Base-by-base conservation (phyloP, 2,329 filamentous ascomycete genomes). In the Scytalidium lignicola region DNA sequence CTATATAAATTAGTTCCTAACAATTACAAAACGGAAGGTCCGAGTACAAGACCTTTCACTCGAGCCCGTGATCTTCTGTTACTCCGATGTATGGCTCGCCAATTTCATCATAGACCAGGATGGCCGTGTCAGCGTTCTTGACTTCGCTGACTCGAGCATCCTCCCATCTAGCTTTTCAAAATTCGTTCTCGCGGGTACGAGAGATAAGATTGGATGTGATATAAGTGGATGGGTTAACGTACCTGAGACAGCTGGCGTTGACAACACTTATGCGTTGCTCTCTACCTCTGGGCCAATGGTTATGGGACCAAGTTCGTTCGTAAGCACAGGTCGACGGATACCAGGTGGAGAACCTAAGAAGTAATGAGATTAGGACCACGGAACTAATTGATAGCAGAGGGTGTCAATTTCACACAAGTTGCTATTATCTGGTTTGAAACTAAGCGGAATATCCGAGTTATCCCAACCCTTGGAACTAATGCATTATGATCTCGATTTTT, bases 221-320 rank as follows among this genome's bases (percentile, higher is more conserved):
- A 48, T 55, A 2, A 44, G 48, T 2, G n/a, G 17, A 3, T 49
- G 43, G 37, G 52, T 55, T 2, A 10, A 43, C 6, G 39, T 55
- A 4, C 52, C 51, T 3, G 26, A 8, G 13, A 46, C 51, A 9
- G 37, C 52, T 22, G 51, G 51, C 13, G 18, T 55, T 17, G 52
- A 55, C 9, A 55, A 55, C 17, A 53, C 64, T 52, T 65, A 65
- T 56, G 66, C 67, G 7, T 50, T 69, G 15, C 1, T 18, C 19
- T 17, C 1, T 13, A 17, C 3, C 18, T 32, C 4, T 3, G 44
- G 44, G 15, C 3, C 26, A n/a, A 46, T 46, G 4, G 7, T 6
- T 1, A 46, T 39, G 18, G 22, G 9, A 4, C 12, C 12, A 2
- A 2, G 2, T 39, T 46, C 28, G 2, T 41, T 46, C 19, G 15